A percentile compares a stretch with the other conserved stretches of the same genome.
Evolutionary conservation across 768 basidiomycete species (phyloP).

Genomic region (Suillus fuscotomentosus): DNA sequence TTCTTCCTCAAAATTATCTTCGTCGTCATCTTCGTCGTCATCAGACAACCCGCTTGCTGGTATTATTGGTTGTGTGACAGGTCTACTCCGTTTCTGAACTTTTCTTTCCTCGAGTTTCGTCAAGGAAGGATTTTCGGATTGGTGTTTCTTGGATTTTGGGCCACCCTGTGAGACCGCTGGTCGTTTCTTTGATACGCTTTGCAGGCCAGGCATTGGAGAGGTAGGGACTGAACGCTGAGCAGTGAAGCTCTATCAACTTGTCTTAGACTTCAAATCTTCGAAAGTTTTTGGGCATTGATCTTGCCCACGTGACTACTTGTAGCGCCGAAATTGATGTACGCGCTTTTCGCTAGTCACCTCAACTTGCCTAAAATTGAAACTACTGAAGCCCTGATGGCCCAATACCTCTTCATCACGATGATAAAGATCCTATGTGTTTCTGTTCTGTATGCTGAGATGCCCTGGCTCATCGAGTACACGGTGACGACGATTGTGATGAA

Average conservation of each 20-base stretch:
- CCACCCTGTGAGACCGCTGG: slow-evolving; percentile 44
- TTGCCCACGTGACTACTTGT: background rate
- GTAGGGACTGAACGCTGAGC: background rate
- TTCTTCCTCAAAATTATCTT: slow-evolving; percentile 35
- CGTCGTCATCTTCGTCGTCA: slow-evolving; percentile 38
- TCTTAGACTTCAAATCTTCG: background rate
- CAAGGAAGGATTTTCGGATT: slow-evolving; percentile 35
- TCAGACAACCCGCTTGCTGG: slow-evolving; percentile 38
- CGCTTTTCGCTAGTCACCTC: background rate
- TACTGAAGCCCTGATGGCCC: background rate
- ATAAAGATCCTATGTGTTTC: background rate
- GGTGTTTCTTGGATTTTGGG: slow-evolving; percentile 52
- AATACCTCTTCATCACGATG: background rate
- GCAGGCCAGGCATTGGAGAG: slow-evolving; percentile 38
- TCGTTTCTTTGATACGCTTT: slow-evolving; percentile 51
- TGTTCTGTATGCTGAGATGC: background rate
- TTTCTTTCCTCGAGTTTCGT: slow-evolving; percentile 26
- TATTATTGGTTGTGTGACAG: slow-evolving; percentile 45
- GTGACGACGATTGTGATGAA: background rate
- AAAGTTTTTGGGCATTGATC: slow-evolving; percentile 4
- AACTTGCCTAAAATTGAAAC: background rate
- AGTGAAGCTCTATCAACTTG: background rate
- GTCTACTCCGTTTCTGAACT: slow-evolving; percentile 58
- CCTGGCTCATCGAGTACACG: background rate
- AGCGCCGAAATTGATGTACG: background rate